These are phyloP conservation scores for Trichoderma cornu-damae DNA, from an alignment of 2,329 filamentous ascomycete species.

Conservation along the genomic window DNA sequence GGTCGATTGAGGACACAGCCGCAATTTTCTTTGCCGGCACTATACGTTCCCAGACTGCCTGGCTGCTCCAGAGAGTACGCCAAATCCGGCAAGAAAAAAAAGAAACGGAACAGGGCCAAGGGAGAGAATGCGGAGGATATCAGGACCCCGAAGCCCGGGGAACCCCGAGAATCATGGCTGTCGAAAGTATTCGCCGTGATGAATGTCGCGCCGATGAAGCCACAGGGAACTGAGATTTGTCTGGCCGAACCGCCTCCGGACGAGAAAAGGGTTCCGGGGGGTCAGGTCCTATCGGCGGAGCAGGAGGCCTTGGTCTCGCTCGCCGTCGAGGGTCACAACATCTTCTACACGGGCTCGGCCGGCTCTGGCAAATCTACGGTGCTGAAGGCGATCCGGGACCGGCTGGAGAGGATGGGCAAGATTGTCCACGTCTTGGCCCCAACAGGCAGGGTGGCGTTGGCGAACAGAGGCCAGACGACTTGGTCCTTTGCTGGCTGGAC, in stretches of 20 bases:
- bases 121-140: background rate
- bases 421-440: conserved; percentile 52
- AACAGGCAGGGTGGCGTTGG: conserved; percentile 54
- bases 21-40: background rate
- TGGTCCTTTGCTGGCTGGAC: conserved; percentile 55
- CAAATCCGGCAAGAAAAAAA: background rate
- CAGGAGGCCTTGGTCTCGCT: conserved; percentile 34
- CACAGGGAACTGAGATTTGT: no score
- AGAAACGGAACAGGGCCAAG: no score
- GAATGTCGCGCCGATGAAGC: background rate
- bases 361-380: conserved; percentile 37
- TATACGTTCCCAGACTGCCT: background rate
- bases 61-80: background rate
- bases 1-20: background rate
- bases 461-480: conserved; percentile 52
- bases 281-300: conserved; percentile 14
- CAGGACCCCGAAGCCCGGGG: background rate
- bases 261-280: background rate
- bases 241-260: background rate
- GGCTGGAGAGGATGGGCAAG: conserved; percentile 11
- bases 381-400: conserved; percentile 23
- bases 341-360: conserved; percentile 61
- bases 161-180: no score
- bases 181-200: background rate
- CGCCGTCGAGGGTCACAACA: conserved; percentile 48